Evolutionary conservation across 805 yeast genomes (phyloP), one percentile per base, ranked within the genome.

Genomic region (Candida suzukii): DNA sequence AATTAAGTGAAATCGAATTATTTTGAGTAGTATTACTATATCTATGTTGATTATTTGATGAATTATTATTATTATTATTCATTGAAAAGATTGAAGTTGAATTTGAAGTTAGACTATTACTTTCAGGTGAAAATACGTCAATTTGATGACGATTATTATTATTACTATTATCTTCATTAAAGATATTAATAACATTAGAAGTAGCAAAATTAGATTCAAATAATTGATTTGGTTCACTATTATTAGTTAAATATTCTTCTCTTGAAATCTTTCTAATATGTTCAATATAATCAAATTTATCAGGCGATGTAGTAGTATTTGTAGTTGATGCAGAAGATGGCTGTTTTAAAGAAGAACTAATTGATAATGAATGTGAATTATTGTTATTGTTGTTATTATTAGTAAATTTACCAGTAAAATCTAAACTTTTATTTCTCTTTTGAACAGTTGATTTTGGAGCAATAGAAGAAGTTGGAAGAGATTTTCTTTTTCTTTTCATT

Each of bases 191-290:
- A 18, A 60, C 52, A 28, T 53, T 47, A n/a, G 57, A 44, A 16
- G 43, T 38, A 9, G 49, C 30, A 38, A 48, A 44, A 7, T 39
- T 18, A 2, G 51, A 42, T 6, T 49, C 51, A 13, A 33, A 33
- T 42, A 47, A 16, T 45, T 47, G 12, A 39, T 36, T 22, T 49
- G 36, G 11, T 14, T 29, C 32, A 18, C 45, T 38, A 18, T 56
- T 12, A 55, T 47, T 36, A 55, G 58, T 21, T 53, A 57, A 61
- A 37, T 58, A 60, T 39, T 63, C 66, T 39, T 60, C 63, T 39
- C 56, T 57, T 18, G 67, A 60, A 32, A 62, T 60, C 37, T 57
- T 51, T 43, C 64, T 52, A 33, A 63, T 63, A 45, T 63, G 68
- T 39, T 60, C 65, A 22, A 63, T 60, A 43, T 63, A 63, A 43